phyloP scores from a whole-genome alignment of 495 filamentous ascomycete genomes.

The Viridothelium virens region DNA sequence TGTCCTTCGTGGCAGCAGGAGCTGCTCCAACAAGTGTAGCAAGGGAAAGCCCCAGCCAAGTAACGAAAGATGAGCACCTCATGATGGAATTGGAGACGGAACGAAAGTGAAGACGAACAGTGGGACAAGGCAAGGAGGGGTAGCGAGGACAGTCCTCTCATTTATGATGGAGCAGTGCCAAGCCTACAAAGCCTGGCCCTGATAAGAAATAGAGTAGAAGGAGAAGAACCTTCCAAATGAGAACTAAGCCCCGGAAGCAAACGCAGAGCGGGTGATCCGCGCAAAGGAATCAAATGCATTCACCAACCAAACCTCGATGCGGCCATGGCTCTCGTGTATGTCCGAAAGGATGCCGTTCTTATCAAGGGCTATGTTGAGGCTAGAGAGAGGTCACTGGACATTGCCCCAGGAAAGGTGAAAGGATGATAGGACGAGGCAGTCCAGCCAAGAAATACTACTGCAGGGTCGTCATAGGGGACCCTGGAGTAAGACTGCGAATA shows the following conservation, averaged over 20 bases:
- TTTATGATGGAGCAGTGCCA: not conserved
- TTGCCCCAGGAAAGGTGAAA: not conserved
- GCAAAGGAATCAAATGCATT: not conserved
- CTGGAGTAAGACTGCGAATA: not conserved
- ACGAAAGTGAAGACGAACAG: not conserved
- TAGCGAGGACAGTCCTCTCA: not conserved
- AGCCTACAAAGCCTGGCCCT: not conserved
- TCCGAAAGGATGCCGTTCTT: not conserved
- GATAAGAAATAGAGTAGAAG: not conserved
- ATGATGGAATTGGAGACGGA: not conserved
- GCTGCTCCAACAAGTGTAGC: slow-evolving; percentile 5
- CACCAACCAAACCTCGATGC: slow-evolving; percentile 2
- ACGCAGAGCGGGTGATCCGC: not conserved
- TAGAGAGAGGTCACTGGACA: not conserved
- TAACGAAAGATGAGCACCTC: slow-evolving; percentile 6
- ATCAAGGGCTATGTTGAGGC: not conserved
- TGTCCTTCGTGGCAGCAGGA: not conserved
- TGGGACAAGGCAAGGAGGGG: not conserved
- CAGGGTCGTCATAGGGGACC: not conserved
- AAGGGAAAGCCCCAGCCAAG: slow-evolving; percentile 1
- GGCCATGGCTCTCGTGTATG: not conserved
- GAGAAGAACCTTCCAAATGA: not conserved
- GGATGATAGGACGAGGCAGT: slow-evolving; percentile 1
- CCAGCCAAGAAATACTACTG: not conserved
- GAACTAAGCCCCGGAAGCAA: not conserved